These are phyloP conservation scores for Globisporangium cederbergense DNA, from an alignment of 352 stramenopile species.

Conservation along the genomic window DNA sequence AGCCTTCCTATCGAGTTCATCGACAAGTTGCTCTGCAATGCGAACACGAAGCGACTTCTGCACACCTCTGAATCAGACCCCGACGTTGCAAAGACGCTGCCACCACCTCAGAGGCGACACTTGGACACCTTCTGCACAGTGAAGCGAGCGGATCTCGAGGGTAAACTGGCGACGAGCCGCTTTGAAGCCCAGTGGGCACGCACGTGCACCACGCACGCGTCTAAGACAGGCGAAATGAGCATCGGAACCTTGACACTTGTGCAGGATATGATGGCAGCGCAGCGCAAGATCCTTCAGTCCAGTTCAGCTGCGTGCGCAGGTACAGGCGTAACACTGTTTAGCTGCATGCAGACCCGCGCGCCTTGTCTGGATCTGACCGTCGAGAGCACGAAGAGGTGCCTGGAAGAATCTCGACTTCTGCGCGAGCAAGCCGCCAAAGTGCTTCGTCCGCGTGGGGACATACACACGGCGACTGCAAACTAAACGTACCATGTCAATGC, in stretches of 20 bases:
- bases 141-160: slow-evolving; percentile 23
- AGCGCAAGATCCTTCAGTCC: slow-evolving; percentile 3
- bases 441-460: background rate
- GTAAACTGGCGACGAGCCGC: slow-evolving; percentile 24
- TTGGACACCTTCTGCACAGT: slow-evolving; percentile 27
- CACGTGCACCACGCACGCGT: background rate
- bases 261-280: slow-evolving; percentile 5
- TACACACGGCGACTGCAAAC: background rate
- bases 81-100: background rate
- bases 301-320: background rate
- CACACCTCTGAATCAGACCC: background rate
- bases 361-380: slow-evolving; percentile 3
- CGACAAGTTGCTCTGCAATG: slow-evolving; percentile 18
- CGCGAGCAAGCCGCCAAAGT: background rate
- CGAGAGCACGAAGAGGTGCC: slow-evolving; percentile 1
- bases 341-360: slow-evolving; percentile 5
- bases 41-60: slow-evolving; percentile 20
- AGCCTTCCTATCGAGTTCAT: background rate
- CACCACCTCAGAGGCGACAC: background rate
- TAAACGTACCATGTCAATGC: background rate
- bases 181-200: slow-evolving; percentile 3
- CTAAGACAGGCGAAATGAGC: slow-evolving; percentile 7
- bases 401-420: slow-evolving; percentile 4
- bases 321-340: background rate
- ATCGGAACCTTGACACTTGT: slow-evolving; percentile 12